A percentile compares a stretch with the other conserved stretches of the same genome.
Conservation (phyloP, 1,284 basidiomycete genomes). For the Lignosus rhinocerotis region DNA sequence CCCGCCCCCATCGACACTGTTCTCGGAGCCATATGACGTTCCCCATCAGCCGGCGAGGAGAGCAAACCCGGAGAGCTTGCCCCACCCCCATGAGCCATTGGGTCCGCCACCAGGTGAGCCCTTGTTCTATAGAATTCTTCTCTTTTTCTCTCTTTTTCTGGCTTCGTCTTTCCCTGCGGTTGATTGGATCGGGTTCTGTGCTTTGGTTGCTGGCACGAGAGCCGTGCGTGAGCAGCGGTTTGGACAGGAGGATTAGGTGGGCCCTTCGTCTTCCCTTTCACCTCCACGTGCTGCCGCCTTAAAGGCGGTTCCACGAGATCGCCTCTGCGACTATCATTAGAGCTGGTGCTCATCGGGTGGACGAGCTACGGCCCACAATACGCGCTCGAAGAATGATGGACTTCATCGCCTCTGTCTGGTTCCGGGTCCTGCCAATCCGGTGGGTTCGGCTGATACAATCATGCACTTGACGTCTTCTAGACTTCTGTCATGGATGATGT, state of each 20-base stretch:
- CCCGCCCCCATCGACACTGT: conserved; percentile 24
- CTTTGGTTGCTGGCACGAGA: neutral
- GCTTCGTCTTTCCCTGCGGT: conserved; percentile 8
- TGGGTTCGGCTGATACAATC: conserved; percentile 9
- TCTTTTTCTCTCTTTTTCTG: conserved; percentile 6
- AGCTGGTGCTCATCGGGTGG: neutral
- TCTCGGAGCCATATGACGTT: conserved; percentile 26
- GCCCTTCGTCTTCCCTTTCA: no score
- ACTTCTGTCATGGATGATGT: conserved; percentile 8
- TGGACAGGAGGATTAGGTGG: no score
- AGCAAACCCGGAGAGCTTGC: conserved; percentile 19
- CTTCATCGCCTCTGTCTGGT: neutral
- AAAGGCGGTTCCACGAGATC: no score
- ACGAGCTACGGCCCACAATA: neutral
- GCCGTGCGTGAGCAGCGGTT: no score
- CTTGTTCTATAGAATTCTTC: conserved; percentile 2
- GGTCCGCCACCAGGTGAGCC: conserved; percentile 27
- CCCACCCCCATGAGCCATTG: conserved; percentile 25
- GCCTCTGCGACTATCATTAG: no score
- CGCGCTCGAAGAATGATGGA: neutral
- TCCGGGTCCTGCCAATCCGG: neutral
- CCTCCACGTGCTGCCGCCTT: no score
- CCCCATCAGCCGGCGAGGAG: conserved; percentile 20
- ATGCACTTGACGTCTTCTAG: conserved; percentile 15
- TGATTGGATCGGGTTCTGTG: neutral